phyloP scores from a whole-genome alignment of 1,284 basidiomycete species.

The Microbotryum silenes-acaulis region DNA sequence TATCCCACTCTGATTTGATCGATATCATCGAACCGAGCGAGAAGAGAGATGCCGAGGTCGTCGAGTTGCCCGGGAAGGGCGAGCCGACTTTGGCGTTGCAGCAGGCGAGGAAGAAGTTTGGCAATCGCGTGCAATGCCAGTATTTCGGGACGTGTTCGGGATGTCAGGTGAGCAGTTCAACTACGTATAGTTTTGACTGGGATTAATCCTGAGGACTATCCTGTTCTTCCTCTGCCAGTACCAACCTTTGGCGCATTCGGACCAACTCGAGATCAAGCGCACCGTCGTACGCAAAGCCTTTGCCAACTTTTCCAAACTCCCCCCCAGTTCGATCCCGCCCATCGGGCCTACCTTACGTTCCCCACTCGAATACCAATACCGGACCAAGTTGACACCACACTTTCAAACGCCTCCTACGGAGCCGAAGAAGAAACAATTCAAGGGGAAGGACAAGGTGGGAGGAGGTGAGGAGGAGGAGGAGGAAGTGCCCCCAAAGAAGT shows the following conservation, averaged over 20 bases:
- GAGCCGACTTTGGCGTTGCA: slow-evolving; percentile 11
- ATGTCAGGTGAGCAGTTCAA: slow-evolving; percentile 35
- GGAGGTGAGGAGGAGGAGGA: slow-evolving; percentile 13
- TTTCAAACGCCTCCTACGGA: slow-evolving; percentile 68
- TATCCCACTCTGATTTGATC: slow-evolving; percentile 69
- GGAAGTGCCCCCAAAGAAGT: slow-evolving; percentile 32
- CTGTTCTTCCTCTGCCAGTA: slow-evolving; percentile 60
- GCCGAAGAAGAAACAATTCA: slow-evolving; percentile 29
- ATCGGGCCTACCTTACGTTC: slow-evolving; percentile 73
- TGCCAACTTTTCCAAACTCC: slow-evolving; percentile 64
- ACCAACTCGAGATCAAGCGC: slow-evolving; percentile 76
- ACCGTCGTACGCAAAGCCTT: slow-evolving; percentile 83
- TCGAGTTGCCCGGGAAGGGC: slow-evolving; percentile 4
- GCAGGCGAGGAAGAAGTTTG: slow-evolving; percentile 22
- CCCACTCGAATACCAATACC: slow-evolving; percentile 81
- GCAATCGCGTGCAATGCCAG: slow-evolving; percentile 56
- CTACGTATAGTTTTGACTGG: neutral
- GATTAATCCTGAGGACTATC: slow-evolving; percentile 43
- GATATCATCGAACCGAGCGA: slow-evolving; percentile 59
- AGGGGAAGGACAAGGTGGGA: slow-evolving; percentile 21
- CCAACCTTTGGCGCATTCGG: slow-evolving; percentile 79
- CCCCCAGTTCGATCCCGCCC: slow-evolving; percentile 53
- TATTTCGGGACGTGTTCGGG: slow-evolving; percentile 71
- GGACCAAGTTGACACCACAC: slow-evolving; percentile 96
- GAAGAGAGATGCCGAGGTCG: slow-evolving; percentile 13